A percentile compares a stretch with the other conserved stretches of the same genome.
These are phyloP conservation scores for Cryptosporidium ryanae DNA, from an alignment of 169 alveolate genomes.

Conservation along the genomic window DNA sequence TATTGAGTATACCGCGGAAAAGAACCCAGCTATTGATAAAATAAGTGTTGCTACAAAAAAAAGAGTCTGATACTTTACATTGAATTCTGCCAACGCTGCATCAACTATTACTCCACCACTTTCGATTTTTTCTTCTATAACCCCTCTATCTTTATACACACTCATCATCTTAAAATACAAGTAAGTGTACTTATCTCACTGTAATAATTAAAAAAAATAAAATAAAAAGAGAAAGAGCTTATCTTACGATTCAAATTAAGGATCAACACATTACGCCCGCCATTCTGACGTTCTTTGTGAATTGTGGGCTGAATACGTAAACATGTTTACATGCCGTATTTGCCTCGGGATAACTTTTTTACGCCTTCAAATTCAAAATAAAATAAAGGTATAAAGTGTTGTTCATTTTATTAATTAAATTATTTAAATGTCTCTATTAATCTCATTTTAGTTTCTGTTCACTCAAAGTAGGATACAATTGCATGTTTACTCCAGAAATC, in stretches of 20 bases:
- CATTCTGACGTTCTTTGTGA: neutral
- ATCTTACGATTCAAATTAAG: no score
- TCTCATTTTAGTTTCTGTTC: neutral
- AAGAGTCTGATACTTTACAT: constrained; percentile 88
- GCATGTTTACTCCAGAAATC: constrained; percentile 95
- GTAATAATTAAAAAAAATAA: no score
- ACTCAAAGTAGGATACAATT: constrained; percentile 78
- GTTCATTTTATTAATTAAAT: neutral
- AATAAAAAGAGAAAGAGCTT: no score
- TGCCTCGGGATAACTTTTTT: constrained; percentile 15
- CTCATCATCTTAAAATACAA: neutral
- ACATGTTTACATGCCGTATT: constrained; percentile 20
- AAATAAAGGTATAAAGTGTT: neutral
- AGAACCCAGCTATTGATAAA: constrained; percentile 83
- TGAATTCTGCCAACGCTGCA: constrained; percentile 86
- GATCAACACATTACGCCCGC: neutral
- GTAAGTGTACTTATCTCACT: neutral
- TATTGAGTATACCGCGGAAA: constrained; percentile 82
- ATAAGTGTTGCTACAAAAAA: constrained; percentile 86
- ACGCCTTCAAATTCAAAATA: neutral
- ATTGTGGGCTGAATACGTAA: constrained; percentile 34
- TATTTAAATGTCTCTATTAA: neutral
- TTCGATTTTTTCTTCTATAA: constrained; percentile 82
- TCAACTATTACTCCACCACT: constrained; percentile 89
- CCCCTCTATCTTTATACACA: constrained; percentile 29